These are phyloP conservation scores for Apiospora pterosperma DNA, from an alignment of 2,329 filamentous ascomycete genomes.

Conservation along the genomic window DNA sequence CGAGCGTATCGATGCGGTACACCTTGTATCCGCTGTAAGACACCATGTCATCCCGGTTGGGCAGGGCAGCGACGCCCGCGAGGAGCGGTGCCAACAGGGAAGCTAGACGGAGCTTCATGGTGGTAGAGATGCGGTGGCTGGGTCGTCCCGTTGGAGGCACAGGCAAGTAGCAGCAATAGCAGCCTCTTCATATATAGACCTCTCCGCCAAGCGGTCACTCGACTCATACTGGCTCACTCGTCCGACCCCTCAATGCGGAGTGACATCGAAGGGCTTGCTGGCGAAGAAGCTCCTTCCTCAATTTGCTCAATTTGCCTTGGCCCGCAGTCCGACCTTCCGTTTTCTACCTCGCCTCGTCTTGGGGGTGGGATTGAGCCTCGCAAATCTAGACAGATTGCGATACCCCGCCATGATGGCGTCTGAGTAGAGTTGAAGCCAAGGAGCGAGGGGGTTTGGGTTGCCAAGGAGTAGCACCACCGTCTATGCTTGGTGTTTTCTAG, in stretches of 20 bases:
- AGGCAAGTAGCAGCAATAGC: background rate
- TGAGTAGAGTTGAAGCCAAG: background rate
- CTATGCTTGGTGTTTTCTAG: background rate
- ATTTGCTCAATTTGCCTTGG: background rate
- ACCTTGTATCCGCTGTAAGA: slow-evolving; percentile 43
- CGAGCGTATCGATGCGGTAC: slow-evolving; percentile 42
- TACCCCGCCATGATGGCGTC: background rate
- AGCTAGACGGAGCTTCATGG: background rate
- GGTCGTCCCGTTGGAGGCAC: background rate
- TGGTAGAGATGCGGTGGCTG: background rate
- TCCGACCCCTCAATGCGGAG: background rate
- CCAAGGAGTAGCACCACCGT: background rate
- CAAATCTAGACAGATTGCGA: background rate
- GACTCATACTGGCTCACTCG: background rate
- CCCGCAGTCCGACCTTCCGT: background rate
- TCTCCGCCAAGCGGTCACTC: background rate
- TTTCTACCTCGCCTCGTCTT: background rate
- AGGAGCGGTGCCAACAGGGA: background rate
- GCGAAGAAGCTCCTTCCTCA: background rate
- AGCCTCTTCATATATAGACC: background rate
- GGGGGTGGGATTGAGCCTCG: background rate
- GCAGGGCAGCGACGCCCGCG: background rate
- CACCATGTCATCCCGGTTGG: slow-evolving; percentile 12
- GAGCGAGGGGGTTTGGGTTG: background rate
- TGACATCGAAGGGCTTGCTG: background rate